Conservation (phyloP, 208 protist genomes). For the Paratrypanosoma confusum region DNA sequence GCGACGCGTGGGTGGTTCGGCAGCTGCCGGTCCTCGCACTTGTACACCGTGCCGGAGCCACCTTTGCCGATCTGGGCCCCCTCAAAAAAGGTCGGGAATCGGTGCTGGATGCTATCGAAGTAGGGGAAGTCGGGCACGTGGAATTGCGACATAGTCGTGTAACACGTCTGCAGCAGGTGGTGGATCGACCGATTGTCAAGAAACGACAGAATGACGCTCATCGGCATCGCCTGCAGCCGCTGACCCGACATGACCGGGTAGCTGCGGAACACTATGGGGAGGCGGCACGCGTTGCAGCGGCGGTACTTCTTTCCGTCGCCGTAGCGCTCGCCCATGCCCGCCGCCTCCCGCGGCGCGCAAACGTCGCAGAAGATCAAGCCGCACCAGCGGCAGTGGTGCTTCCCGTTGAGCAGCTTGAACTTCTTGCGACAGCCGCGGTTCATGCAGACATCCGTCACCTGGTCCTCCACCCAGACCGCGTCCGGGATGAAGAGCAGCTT, state of each 20-base stretch:
- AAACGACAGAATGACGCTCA: slow-evolving; percentile 41
- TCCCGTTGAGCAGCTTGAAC: slow-evolving; percentile 19
- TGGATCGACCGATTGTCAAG: slow-evolving; percentile 25
- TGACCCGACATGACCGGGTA: slow-evolving; percentile 17
- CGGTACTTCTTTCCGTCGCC: slow-evolving; percentile 12
- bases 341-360: slow-evolving; percentile 28
- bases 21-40: slow-evolving; percentile 41
- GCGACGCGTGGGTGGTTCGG: slow-evolving; percentile 24
- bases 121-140: slow-evolving; percentile 31
- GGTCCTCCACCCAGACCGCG: slow-evolving; percentile 33
- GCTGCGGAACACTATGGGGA: slow-evolving; percentile 50
- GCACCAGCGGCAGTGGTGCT: slow-evolving; percentile 78
- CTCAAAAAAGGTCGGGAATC: slow-evolving; percentile 57
- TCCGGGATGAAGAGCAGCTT: slow-evolving; percentile 20
- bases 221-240: slow-evolving; percentile 16
- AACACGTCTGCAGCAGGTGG: slow-evolving; percentile 54
- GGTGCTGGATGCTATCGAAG: slow-evolving; percentile 26
- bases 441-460: slow-evolving; percentile 5
- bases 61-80: slow-evolving; percentile 55
- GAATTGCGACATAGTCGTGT: slow-evolving; percentile 35
- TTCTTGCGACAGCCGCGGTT: slow-evolving; percentile 18
- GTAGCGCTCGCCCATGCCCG: neutral
- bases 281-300: slow-evolving; percentile 45
- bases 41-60: slow-evolving; percentile 56
- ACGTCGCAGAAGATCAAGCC: slow-evolving; percentile 57